These are phyloP conservation scores for Atractiella rhizophila DNA, from an alignment of 768 basidiomycete genomes.

Conservation along the genomic window DNA sequence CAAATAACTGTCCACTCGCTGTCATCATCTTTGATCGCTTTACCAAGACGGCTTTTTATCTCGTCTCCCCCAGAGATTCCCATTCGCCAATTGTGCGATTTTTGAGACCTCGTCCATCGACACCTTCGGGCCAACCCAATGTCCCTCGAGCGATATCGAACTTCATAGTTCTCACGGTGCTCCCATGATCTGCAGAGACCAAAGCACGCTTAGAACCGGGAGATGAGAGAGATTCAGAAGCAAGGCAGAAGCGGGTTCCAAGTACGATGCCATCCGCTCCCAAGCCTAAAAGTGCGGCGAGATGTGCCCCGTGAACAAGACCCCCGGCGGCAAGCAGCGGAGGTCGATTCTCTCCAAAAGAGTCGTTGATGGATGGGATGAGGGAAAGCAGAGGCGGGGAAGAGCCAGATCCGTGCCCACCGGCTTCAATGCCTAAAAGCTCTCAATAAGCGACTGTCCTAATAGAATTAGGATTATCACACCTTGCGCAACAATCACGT, in stretches of 20 bases:
- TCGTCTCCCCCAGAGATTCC: too few relatives aligned
- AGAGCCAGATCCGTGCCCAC: neutral
- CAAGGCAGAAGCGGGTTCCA: neutral
- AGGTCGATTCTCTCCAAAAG: too few relatives aligned
- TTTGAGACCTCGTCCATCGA: too few relatives aligned
- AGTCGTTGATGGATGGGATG: neutral
- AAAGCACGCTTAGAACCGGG: neutral
- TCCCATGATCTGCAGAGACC: too few relatives aligned
- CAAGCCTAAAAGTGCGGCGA: neutral
- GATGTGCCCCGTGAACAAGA: neutral
- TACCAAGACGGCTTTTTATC: too few relatives aligned
- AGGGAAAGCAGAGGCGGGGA: neutral
- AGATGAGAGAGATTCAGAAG: neutral
- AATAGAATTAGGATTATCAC: neutral
- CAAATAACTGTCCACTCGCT: too few relatives aligned
- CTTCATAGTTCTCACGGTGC: too few relatives aligned
- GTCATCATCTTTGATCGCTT: too few relatives aligned
- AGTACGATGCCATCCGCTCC: neutral
- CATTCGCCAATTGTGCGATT: too few relatives aligned
- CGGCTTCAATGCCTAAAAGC: conserved; percentile 1
- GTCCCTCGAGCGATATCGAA: too few relatives aligned
- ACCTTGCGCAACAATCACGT: neutral
- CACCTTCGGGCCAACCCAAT: too few relatives aligned
- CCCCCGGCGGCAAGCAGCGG: conserved; percentile 1
- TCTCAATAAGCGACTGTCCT: neutral